These are phyloP conservation scores for Kalmusia sp. DNA, from an alignment of 2,329 filamentous ascomycete species.

Conservation along the genomic window DNA sequence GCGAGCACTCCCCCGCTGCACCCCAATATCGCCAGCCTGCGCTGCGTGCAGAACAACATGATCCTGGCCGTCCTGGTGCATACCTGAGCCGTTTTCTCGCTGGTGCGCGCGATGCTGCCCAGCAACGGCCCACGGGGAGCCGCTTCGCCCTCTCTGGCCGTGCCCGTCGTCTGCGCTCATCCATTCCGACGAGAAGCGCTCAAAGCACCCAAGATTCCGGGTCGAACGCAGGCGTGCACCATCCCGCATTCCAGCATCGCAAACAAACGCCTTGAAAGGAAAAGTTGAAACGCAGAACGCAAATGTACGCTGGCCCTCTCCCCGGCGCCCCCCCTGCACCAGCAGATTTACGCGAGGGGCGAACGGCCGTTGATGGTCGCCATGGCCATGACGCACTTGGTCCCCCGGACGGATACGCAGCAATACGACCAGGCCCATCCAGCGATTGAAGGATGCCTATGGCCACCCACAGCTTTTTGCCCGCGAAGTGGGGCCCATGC, in stretches of 20 bases:
- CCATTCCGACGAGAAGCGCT: slow-evolving; percentile 20
- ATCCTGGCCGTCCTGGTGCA: not conserved
- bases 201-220: slow-evolving; percentile 26
- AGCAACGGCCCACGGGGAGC: slow-evolving; percentile 3
- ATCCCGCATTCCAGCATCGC: slow-evolving; percentile 30
- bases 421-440: not conserved
- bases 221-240: slow-evolving; percentile 24
- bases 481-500: slow-evolving; percentile 27
- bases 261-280: too few species aligned
- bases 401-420: not conserved
- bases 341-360: too few species aligned
- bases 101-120: not conserved
- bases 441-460: not conserved
- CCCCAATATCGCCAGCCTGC: not conserved
- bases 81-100: not conserved
- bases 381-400: slow-evolving; percentile 2
- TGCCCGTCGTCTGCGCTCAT: not conserved
- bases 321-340: too few species aligned
- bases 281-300: too few species aligned
- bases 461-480: slow-evolving; percentile 23
- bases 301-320: not conserved
- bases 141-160: not conserved
- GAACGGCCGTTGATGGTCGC: not conserved
- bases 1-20: slow-evolving; percentile 6
- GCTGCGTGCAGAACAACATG: too few species aligned